Conservation (phyloP, 169 alveolate genomes). For the Cryptosporidium ubiquitum region DNA sequence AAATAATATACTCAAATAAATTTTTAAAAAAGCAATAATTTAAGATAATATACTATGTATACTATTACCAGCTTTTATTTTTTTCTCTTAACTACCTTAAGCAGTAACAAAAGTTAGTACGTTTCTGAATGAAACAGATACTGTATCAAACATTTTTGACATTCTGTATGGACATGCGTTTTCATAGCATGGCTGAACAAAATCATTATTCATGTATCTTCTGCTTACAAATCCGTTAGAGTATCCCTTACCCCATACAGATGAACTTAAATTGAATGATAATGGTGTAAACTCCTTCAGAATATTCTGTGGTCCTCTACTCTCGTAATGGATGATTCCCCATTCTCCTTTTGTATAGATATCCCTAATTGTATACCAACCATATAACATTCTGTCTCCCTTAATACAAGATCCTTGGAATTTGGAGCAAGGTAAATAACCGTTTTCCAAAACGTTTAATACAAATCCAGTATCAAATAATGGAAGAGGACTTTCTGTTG, state of each 20-base stretch:
- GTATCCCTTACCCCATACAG: slow-evolving; percentile 67
- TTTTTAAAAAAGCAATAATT: slow-evolving; percentile 7
- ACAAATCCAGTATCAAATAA: slow-evolving; percentile 52
- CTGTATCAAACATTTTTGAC: slow-evolving; percentile 65
- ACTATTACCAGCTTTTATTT: not conserved
- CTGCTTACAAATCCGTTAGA: slow-evolving; percentile 67
- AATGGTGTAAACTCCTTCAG: slow-evolving; percentile 46
- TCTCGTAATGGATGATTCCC: slow-evolving; percentile 62
- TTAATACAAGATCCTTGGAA: slow-evolving; percentile 22
- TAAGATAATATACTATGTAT: slow-evolving; percentile 2
- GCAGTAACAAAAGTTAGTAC: slow-evolving; percentile 32
- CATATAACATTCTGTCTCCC: slow-evolving; percentile 63
- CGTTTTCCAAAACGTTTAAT: slow-evolving; percentile 37
- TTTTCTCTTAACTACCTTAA: not conserved
- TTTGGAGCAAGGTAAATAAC: slow-evolving; percentile 59
- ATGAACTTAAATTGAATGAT: slow-evolving; percentile 35
- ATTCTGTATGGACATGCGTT: slow-evolving; percentile 68
- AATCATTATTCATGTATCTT: slow-evolving; percentile 43
- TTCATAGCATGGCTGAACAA: slow-evolving; percentile 64
- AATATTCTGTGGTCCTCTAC: slow-evolving; percentile 73
- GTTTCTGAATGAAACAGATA: slow-evolving; percentile 62
- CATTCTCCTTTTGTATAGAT: slow-evolving; percentile 55
- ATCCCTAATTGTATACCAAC: slow-evolving; percentile 64
- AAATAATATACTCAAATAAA: slow-evolving; percentile 34
- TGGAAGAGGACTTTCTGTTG: slow-evolving; percentile 71